phyloP scores from a whole-genome alignment of 139 green algal species.

The Auxenochlorella pyrenoidosa region DNA sequence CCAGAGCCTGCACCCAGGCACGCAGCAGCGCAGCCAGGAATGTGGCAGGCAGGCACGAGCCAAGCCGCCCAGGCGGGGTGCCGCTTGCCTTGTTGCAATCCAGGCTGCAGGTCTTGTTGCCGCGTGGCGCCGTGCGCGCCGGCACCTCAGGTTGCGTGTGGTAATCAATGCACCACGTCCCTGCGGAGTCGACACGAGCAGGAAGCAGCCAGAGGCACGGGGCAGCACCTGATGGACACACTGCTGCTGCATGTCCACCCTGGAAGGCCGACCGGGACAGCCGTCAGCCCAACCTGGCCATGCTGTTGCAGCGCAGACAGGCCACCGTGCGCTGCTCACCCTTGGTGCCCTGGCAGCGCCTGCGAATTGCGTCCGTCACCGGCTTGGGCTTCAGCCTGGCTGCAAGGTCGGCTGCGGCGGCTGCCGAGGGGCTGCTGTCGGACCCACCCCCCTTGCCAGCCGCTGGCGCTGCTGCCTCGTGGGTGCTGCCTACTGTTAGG shows the following conservation, averaged over 20 bases:
- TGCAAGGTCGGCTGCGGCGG: no score
- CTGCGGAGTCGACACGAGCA: not conserved
- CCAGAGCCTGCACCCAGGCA: not conserved
- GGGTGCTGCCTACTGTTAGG: no score
- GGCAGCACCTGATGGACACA: no score
- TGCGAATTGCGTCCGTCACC: not conserved
- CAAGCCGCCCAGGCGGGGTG: not conserved
- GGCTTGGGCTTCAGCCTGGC: not conserved
- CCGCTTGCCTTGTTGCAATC: conserved; percentile 20
- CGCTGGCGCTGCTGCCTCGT: no score
- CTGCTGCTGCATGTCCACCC: no score
- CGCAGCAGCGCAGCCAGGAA: not conserved
- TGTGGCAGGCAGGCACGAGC: not conserved
- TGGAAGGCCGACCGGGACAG: no score
- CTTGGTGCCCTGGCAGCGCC: not conserved
- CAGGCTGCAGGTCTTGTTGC: conserved; percentile 31
- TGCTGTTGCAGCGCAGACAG: no score
- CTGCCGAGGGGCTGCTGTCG: no score
- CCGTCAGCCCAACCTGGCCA: no score
- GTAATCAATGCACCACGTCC: conserved; percentile 24
- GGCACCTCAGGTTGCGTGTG: conserved; percentile 16
- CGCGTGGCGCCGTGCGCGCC: conserved; percentile 1
- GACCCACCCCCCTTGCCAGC: no score
- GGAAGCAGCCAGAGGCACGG: no score
- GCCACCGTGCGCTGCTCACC: not conserved